Percentiles rank a stretch among this genome's conserved stretches.
phyloP scores from a whole-genome alignment of 257 asterid species.

The Nicotiana obtusifolia region DNA sequence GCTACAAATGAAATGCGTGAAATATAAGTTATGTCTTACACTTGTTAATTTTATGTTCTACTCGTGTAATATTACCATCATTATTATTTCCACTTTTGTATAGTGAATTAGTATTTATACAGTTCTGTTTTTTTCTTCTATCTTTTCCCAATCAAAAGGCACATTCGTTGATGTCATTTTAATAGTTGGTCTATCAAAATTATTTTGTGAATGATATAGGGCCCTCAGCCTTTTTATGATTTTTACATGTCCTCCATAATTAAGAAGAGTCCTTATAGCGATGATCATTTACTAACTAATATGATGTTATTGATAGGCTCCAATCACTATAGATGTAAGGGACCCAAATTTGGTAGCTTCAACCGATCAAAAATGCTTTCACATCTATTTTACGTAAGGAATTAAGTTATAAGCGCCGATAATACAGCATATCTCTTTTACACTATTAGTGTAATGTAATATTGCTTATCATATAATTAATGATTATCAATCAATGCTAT shows the following conservation, averaged over 20 bases:
- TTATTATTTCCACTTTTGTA: too few species aligned
- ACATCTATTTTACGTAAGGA: not conserved
- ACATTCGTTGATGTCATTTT: not conserved
- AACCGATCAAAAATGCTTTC: slow-evolving; percentile 8
- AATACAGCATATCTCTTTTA: too few species aligned
- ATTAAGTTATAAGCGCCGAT: too few species aligned
- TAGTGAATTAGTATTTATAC: too few species aligned
- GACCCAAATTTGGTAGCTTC: slow-evolving; percentile 41
- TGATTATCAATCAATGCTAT: too few species aligned
- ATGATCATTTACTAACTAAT: slow-evolving; percentile 33
- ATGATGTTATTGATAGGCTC: slow-evolving; percentile 22
- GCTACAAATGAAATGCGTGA: too few species aligned
- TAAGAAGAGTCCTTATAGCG: slow-evolving; percentile 23
- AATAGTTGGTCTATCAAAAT: not conserved
- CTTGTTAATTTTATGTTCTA: too few species aligned
- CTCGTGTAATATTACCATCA: too few species aligned
- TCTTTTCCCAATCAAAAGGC: not conserved
- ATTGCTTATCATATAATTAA: too few species aligned
- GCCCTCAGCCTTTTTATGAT: slow-evolving; percentile 39
- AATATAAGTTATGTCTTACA: too few species aligned
- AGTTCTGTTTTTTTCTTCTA: not conserved
- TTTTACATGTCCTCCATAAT: slow-evolving; percentile 50
- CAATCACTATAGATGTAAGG: slow-evolving; percentile 16
- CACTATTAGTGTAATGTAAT: too few species aligned
- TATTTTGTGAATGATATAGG: slow-evolving; percentile 10